Base-by-base conservation (phyloP, 169 alveolate genomes). In the Perkinsus olseni region DNA sequence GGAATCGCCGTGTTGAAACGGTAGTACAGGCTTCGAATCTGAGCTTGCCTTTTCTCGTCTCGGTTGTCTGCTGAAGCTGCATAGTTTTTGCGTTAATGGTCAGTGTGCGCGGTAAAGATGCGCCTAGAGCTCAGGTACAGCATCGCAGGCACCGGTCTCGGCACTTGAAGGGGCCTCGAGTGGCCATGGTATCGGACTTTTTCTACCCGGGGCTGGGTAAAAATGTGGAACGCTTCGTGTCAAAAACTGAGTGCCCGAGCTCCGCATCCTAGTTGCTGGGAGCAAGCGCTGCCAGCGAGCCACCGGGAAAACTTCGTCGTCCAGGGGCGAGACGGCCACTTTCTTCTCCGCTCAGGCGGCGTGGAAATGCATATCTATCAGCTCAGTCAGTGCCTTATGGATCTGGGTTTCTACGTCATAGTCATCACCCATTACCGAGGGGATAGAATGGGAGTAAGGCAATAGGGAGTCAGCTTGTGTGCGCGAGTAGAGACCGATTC, bases 341-440 rank as follows among this genome's bases (percentile, higher is more conserved):
- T n/a, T 40, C 96, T 37, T 91, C 74, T 24, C 45, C 28, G 93
- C 91, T 94, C 99, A 38, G 99, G 99, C 3, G 99, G 99, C 51
- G 99, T 99, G 10, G 99, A 99, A 96, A 99, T 97, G 97, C 99
- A 99, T 95, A 98, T 98, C 40, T 99, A 98, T 95, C 98, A 98
- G 94, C 96, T 99, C 62, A 99, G 99, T 0, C 98, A 97, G 93
- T 96, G 98, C 74, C 96, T 99, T 37, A 96, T 98, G 74, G 97
- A 97, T 93, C 95, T 96, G 95, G 99, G 99, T 17, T 99, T 98
- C 93, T 98, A 98, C 94, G 99, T 99, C 31, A 97, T 99, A 3
- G 98, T 99, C 6, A 97, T 99, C 45, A 98, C 99, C 11, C 99
- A 99, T 95, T 97, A 97, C 93, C 98, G 98, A 13, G 97, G 95